phyloP scores from a whole-genome alignment of 768 basidiomycete genomes.

The Rubroboletus pulcherrimus region DNA sequence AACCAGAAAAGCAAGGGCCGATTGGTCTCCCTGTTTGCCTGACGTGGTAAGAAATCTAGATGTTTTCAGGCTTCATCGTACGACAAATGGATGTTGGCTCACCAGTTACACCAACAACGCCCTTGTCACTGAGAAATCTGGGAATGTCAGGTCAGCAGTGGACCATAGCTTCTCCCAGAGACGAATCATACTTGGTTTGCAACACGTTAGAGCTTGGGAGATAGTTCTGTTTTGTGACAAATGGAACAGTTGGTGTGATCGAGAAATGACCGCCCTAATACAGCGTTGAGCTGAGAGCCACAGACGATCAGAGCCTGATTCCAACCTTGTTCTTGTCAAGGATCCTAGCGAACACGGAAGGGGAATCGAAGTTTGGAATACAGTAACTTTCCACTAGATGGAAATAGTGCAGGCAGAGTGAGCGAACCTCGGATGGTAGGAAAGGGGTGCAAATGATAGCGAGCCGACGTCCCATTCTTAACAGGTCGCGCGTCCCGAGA shows the following conservation, averaged over 20 bases:
- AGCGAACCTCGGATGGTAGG: background rate
- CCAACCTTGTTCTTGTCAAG: constrained; percentile 74
- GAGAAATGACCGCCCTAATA: constrained; percentile 85
- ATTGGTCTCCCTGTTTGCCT: constrained; percentile 33
- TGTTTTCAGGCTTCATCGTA: constrained; percentile 3
- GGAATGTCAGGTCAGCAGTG: background rate
- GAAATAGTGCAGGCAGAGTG: background rate
- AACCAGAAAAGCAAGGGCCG: constrained; percentile 81
- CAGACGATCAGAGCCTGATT: background rate
- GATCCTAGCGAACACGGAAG: constrained; percentile 86
- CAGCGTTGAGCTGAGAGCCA: constrained; percentile 2
- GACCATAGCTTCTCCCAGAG: background rate
- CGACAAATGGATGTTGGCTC: background rate
- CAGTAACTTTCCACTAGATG: constrained; percentile 84
- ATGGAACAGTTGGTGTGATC: constrained; percentile 67
- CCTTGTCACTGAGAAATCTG: constrained; percentile 80
- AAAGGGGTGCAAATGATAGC: background rate
- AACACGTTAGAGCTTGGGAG: constrained; percentile 80
- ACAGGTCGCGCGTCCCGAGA: background rate
- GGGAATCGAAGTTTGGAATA: constrained; percentile 90
- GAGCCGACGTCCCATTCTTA: background rate
- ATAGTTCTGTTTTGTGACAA: constrained; percentile 78
- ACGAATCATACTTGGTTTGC: constrained; percentile 61
- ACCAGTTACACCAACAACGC: constrained; percentile 84
- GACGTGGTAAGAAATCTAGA: constrained; percentile 78